Conservation (phyloP, 2,329 filamentous ascomycete species). For the Penicillium verrucosum region DNA sequence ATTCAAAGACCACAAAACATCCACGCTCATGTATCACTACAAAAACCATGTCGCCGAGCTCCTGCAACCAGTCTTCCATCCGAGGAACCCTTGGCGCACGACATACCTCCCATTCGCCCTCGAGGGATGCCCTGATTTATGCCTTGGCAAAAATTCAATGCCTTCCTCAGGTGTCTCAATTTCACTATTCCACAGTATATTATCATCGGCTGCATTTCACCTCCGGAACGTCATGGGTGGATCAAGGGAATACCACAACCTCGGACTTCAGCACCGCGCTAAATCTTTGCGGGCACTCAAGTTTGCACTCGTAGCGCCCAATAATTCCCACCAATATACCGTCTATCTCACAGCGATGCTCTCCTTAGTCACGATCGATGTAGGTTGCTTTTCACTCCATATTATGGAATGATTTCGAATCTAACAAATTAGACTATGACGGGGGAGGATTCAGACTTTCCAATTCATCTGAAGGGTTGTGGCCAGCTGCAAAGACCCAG, state of each 20-base stretch:
- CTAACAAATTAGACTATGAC: slow-evolving; percentile 9
- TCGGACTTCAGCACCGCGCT: slow-evolving; percentile 6
- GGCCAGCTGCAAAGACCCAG: slow-evolving; percentile 6
- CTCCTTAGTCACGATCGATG: slow-evolving; percentile 20
- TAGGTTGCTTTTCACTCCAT: neutral
- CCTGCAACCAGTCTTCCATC: slow-evolving; percentile 11
- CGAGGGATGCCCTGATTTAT: slow-evolving; percentile 8
- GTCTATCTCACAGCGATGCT: slow-evolving; percentile 19
- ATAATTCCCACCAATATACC: slow-evolving; percentile 5
- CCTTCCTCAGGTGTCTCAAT: slow-evolving; percentile 4
- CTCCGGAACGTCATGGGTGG: slow-evolving; percentile 7
- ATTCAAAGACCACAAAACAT: slow-evolving; percentile 1
- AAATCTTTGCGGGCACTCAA: slow-evolving; percentile 9
- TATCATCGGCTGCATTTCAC: slow-evolving; percentile 14
- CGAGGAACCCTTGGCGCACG: slow-evolving; percentile 12
- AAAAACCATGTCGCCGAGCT: slow-evolving; percentile 12
- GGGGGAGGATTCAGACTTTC: slow-evolving; percentile 22
- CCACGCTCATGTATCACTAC: slow-evolving; percentile 8
- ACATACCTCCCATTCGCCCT: slow-evolving; percentile 15
- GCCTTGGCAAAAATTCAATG: neutral
- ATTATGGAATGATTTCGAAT: neutral
- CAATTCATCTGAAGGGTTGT: slow-evolving; percentile 20
- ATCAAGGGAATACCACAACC: neutral
- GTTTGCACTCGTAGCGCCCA: neutral
- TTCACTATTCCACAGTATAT: slow-evolving; percentile 11